These are phyloP conservation scores for Chenopodium suecicum DNA, from an alignment of 148 eudicot genomes.

Conservation along the genomic window DNA sequence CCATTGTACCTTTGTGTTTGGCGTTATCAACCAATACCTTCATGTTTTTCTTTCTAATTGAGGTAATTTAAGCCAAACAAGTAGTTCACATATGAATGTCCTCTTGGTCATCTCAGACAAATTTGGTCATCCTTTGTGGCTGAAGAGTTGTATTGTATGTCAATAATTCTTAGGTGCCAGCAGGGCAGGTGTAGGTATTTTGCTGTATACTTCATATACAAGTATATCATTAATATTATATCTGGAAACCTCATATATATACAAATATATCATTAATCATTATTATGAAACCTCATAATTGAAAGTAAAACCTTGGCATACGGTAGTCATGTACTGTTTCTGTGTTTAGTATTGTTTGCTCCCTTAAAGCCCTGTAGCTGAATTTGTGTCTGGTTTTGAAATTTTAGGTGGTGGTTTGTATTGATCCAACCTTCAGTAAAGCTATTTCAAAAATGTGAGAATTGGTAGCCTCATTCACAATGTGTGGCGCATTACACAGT, in stretches of 20 bases:
- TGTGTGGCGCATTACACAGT: neutral
- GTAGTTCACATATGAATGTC: neutral
- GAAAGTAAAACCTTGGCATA: neutral
- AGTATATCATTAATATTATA: neutral
- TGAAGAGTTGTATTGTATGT: neutral
- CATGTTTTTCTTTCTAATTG: neutral
- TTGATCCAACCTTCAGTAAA: constrained; percentile 61
- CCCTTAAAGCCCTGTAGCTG: neutral
- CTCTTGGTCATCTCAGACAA: neutral
- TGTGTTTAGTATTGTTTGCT: neutral
- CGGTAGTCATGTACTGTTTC: neutral
- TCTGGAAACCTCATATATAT: neutral
- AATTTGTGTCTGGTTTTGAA: constrained; percentile 6
- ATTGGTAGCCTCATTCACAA: neutral
- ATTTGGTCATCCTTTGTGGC: neutral
- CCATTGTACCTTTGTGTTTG: neutral
- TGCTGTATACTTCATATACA: neutral
- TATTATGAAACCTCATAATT: too few relatives aligned
- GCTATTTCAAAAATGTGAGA: constrained; percentile 58
- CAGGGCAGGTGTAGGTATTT: neutral
- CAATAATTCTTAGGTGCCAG: neutral
- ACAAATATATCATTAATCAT: too few relatives aligned
- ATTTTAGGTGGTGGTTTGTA: constrained; percentile 79
- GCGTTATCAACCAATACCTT: neutral
- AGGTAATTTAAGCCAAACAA: neutral